These are phyloP conservation scores for Globisporangium spinosum DNA, from an alignment of 352 stramenopile genomes.

Conservation along the genomic window DNA sequence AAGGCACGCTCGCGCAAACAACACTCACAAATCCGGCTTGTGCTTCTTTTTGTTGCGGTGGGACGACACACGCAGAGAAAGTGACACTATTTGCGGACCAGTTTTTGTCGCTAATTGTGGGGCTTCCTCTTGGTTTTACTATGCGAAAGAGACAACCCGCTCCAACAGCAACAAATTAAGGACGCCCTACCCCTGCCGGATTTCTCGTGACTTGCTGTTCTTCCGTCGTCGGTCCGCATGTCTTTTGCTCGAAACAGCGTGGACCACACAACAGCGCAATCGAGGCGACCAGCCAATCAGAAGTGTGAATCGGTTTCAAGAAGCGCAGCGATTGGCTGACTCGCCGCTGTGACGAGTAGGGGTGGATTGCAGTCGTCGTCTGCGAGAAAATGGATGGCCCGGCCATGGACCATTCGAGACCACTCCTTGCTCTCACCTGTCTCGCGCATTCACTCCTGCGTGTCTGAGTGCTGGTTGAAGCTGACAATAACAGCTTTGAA, in stretches of 20 bases:
- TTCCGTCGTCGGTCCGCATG: background rate
- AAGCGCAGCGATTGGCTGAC: background rate
- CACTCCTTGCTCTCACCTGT: background rate
- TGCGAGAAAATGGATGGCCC: background rate
- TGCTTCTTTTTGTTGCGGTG: slow-evolving; percentile 10
- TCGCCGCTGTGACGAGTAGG: background rate
- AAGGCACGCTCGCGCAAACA: slow-evolving; percentile 10
- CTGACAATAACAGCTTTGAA: background rate
- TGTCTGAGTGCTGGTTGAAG: background rate
- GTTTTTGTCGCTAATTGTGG: background rate
- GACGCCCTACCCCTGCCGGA: background rate
- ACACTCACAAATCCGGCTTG: background rate
- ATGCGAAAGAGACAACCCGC: background rate
- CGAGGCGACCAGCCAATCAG: background rate
- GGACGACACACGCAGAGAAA: slow-evolving; percentile 2
- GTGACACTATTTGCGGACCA: background rate
- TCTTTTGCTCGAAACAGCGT: background rate
- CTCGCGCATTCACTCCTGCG: slow-evolving; percentile 7
- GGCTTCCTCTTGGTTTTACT: background rate
- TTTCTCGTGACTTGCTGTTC: background rate
- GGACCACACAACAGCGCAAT: background rate
- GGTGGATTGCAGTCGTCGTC: background rate
- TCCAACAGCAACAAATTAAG: background rate
- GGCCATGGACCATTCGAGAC: background rate
- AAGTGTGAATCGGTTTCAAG: background rate